Evolutionary conservation across 371 early-diverging fungal species (phyloP).

Genomic region (Mortierella polycephala): DNA sequence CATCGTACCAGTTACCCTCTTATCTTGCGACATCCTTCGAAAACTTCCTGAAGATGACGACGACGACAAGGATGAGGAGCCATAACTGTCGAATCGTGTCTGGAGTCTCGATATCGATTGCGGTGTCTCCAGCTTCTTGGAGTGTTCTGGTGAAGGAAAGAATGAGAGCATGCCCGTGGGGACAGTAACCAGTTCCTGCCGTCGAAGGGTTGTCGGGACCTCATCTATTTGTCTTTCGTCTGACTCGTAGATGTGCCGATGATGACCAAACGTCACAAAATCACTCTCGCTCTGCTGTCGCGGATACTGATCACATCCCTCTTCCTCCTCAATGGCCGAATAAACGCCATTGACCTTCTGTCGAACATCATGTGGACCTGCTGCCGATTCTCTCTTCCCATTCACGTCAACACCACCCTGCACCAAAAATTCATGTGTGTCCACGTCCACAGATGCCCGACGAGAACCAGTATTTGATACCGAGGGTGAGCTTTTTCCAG

Average conservation of each 20-base stretch:
- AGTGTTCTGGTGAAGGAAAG: constrained; percentile 50
- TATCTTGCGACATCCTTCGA: constrained; percentile 8
- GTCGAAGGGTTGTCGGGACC: constrained; percentile 5
- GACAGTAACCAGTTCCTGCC: constrained; percentile 46
- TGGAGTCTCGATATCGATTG: constrained; percentile 44
- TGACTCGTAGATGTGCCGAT: constrained; percentile 38
- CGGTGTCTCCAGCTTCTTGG: constrained; percentile 46
- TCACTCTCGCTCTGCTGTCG: constrained; percentile 1
- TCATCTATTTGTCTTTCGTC: constrained; percentile 6
- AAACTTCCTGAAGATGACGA: constrained; percentile 19
- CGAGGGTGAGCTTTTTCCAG: constrained; percentile 3
- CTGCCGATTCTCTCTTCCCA: background rate
- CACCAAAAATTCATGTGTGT: background rate
- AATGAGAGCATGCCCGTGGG: constrained; percentile 44
- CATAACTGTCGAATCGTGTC: constrained; percentile 14
- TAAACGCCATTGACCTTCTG: background rate
- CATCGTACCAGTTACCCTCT: background rate
- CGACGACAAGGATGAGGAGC: constrained; percentile 7
- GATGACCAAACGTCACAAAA: constrained; percentile 36
- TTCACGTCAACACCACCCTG: background rate
- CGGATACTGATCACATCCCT: background rate
- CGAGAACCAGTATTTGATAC: constrained; percentile 31
- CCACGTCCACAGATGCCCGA: constrained; percentile 28
- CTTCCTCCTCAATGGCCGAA: constrained; percentile 21
- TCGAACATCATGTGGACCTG: background rate